Evolutionary conservation across 225 moss, liverwort and hornwort species (phyloP).

Genomic region (Lunularia cruciata): DNA sequence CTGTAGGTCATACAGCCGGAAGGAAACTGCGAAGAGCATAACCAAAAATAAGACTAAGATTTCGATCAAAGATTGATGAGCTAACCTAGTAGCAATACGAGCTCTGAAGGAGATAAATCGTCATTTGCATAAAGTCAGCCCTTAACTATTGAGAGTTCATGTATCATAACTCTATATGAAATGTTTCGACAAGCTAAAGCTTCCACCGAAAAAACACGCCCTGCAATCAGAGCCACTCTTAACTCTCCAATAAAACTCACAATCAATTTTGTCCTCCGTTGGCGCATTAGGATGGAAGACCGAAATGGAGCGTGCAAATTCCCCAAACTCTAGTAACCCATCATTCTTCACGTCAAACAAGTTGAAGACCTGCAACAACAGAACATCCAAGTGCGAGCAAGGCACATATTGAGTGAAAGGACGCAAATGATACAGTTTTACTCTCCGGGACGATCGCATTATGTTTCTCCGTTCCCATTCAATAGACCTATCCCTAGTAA

Average conservation of each 20-base stretch:
- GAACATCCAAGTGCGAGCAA: background rate
- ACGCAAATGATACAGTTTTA: too few species aligned
- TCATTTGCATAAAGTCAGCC: too few species aligned
- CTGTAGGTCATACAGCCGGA: constrained; percentile 90
- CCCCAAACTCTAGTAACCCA: constrained; percentile 83
- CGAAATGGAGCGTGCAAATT: constrained; percentile 91
- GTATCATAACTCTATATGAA: too few species aligned
- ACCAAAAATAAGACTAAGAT: too few species aligned
- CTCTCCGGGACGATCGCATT: background rate
- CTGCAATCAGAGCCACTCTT: too few species aligned
- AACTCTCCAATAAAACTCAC: constrained; percentile 41
- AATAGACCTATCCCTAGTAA: background rate
- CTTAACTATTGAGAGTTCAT: too few species aligned
- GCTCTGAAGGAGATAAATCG: too few species aligned
- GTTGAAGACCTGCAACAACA: constrained; percentile 66
- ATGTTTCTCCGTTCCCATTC: background rate
- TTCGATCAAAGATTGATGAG: too few species aligned
- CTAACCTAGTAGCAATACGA: too few species aligned
- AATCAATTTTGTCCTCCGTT: constrained; percentile 88
- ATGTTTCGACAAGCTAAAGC: too few species aligned
- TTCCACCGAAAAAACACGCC: too few species aligned
- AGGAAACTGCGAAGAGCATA: constrained; percentile 55
- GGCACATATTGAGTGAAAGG: background rate
- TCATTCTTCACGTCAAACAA: constrained; percentile 89
- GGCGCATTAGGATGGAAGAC: constrained; percentile 92